phyloP scores from a whole-genome alignment of 208 protist species.

The Porcisia hertigi region DNA sequence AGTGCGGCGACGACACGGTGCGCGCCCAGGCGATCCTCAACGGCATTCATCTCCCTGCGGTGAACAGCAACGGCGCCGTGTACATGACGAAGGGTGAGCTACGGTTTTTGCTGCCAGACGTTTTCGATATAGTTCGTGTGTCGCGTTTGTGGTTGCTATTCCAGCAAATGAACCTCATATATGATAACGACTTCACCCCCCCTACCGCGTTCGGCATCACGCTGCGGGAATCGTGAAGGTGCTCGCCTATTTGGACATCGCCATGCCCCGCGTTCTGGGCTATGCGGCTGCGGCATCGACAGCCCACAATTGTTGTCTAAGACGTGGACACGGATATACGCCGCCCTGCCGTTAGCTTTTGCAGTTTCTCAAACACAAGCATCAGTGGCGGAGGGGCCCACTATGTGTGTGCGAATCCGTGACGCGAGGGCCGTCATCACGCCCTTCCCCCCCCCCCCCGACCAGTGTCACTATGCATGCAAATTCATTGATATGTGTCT shows the following conservation, averaged over 20 bases:
- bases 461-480: background rate
- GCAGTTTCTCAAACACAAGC: background rate
- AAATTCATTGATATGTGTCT: background rate
- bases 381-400: background rate
- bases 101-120: conserved; percentile 66
- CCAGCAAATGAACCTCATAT: conserved; percentile 86
- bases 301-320: background rate
- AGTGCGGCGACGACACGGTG: conserved; percentile 71
- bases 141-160: conserved; percentile 90
- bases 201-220: conserved; percentile 87
- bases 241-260: background rate
- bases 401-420: too few relatives aligned
- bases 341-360: background rate
- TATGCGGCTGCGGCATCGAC: background rate
- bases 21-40: conserved; percentile 68
- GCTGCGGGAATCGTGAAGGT: conserved; percentile 9
- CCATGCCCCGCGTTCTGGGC: background rate
- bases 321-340: background rate
- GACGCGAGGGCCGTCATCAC: background rate
- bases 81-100: conserved; percentile 93
- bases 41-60: conserved; percentile 78
- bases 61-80: conserved; percentile 83
- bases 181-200: conserved; percentile 79
- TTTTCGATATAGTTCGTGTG: conserved; percentile 87
- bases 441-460: background rate